Conservation (phyloP, 78 protist genomes). For the Dictyostelium citrinum region DNA sequence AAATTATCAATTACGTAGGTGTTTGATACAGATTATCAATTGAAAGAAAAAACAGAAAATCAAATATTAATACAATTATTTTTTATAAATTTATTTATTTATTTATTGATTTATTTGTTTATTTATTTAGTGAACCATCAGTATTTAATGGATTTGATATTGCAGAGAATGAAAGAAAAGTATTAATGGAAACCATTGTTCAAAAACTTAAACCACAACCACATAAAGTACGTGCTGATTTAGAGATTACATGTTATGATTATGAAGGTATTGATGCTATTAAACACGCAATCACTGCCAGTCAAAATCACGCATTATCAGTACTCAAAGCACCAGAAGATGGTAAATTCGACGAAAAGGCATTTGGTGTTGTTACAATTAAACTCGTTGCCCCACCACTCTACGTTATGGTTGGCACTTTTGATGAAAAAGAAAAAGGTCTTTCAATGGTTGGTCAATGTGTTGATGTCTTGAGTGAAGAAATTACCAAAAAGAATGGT, state of each 20-base stretch:
- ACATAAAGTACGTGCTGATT: slow-evolving; percentile 74
- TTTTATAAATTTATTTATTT: too few relatives aligned
- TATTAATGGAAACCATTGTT: slow-evolving; percentile 80
- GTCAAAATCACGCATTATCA: slow-evolving; percentile 72
- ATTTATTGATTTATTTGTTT: too few relatives aligned
- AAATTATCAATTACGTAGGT: slow-evolving; percentile 82
- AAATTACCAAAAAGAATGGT: slow-evolving; percentile 71
- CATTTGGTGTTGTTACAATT: slow-evolving; percentile 77
- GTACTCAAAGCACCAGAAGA: background rate
- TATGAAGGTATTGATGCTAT: slow-evolving; percentile 98
- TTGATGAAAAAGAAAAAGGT: slow-evolving; percentile 92
- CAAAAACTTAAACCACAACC: slow-evolving; percentile 93
- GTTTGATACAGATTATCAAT: background rate
- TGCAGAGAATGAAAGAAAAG: slow-evolving; percentile 5
- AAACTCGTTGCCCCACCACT: slow-evolving; percentile 95
- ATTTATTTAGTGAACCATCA: slow-evolving; percentile 28
- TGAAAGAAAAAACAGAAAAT: background rate
- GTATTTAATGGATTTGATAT: slow-evolving; percentile 74
- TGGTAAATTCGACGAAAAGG: slow-evolving; percentile 31
- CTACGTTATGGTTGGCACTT: slow-evolving; percentile 88
- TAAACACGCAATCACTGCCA: slow-evolving; percentile 89
- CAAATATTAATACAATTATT: background rate
- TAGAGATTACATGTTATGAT: slow-evolving; percentile 91
- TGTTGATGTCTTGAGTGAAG: slow-evolving; percentile 75
- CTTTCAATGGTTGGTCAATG: slow-evolving; percentile 74